These are phyloP conservation scores for Rhizopus stolonifer DNA, from an alignment of 371 early-diverging fungal species.

Conservation along the genomic window DNA sequence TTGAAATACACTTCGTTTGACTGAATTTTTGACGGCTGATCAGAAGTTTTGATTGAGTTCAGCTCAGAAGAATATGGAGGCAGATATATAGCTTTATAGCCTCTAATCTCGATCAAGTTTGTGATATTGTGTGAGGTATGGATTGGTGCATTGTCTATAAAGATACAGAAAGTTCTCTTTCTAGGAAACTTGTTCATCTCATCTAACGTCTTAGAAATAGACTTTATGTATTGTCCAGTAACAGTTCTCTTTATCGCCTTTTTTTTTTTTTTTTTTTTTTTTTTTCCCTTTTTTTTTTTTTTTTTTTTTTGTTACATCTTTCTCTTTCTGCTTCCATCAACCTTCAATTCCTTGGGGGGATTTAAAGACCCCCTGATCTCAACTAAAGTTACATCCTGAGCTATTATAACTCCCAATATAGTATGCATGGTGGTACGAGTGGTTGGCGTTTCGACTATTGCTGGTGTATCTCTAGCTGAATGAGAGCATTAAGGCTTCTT, in stretches of 20 bases:
- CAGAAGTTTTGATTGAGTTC: slow-evolving; percentile 14
- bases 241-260: slow-evolving; percentile 2
- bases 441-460: slow-evolving; percentile 13
- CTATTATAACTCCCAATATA: slow-evolving; percentile 14
- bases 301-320: neutral
- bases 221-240: slow-evolving; percentile 14
- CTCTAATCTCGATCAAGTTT: slow-evolving; percentile 14
- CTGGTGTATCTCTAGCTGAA: slow-evolving; percentile 17
- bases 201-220: slow-evolving; percentile 3
- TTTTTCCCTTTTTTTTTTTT: neutral
- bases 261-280: neutral
- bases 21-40: slow-evolving; percentile 27
- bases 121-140: slow-evolving; percentile 15
- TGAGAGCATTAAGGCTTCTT: slow-evolving; percentile 5
- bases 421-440: slow-evolving; percentile 12
- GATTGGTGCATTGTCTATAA: slow-evolving; percentile 21
- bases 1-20: slow-evolving; percentile 17
- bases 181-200: slow-evolving; percentile 11
- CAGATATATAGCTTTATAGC: slow-evolving; percentile 14
- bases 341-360: slow-evolving; percentile 2
- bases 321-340: slow-evolving; percentile 4
- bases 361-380: slow-evolving; percentile 2
- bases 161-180: slow-evolving; percentile 10
- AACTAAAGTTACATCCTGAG: slow-evolving; percentile 9
- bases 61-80: slow-evolving; percentile 10